Percentiles rank a stretch among this genome's conserved stretches.
phyloP scores from a whole-genome alignment of 345 rosid genomes.

The Moringa oleifera region DNA sequence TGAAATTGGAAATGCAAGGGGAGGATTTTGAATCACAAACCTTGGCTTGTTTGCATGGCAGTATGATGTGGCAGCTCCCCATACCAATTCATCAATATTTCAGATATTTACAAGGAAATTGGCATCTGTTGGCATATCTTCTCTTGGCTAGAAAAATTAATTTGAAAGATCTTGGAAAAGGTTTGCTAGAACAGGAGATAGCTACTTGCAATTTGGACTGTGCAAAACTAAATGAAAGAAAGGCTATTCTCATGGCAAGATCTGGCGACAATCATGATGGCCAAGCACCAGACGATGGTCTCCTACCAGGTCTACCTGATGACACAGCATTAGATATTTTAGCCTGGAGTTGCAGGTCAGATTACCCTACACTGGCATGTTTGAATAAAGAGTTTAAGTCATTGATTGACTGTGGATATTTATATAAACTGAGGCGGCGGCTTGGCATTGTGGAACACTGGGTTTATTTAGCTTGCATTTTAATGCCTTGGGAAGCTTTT shows the following conservation, averaged over 20 bases:
- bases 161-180: conserved; percentile 12
- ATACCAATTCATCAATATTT: conserved; percentile 1
- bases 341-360: conserved; percentile 35
- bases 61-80: conserved; percentile 2
- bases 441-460: conserved; percentile 40
- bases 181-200: conserved; percentile 16
- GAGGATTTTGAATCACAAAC: conserved; percentile 10
- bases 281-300: conserved; percentile 19
- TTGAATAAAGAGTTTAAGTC: conserved; percentile 31
- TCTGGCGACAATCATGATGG: conserved; percentile 21
- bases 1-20: conserved; percentile 14
- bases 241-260: conserved; percentile 1
- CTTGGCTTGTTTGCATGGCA: conserved; percentile 12
- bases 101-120: conserved; percentile 12
- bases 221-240: conserved; percentile 16
- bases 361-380: conserved; percentile 29
- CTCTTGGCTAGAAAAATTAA: conserved; percentile 19
- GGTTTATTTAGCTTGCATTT: conserved; percentile 35
- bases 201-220: conserved; percentile 11
- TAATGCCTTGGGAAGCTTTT: conserved; percentile 44
- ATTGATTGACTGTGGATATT: conserved; percentile 31
- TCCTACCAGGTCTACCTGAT: conserved; percentile 31
- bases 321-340: conserved; percentile 30
- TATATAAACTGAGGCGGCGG: conserved; percentile 28
- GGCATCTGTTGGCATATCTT: conserved; percentile 12